These are phyloP conservation scores for Brassica incana DNA, from an alignment of 345 rosid genomes.

Conservation along the genomic window DNA sequence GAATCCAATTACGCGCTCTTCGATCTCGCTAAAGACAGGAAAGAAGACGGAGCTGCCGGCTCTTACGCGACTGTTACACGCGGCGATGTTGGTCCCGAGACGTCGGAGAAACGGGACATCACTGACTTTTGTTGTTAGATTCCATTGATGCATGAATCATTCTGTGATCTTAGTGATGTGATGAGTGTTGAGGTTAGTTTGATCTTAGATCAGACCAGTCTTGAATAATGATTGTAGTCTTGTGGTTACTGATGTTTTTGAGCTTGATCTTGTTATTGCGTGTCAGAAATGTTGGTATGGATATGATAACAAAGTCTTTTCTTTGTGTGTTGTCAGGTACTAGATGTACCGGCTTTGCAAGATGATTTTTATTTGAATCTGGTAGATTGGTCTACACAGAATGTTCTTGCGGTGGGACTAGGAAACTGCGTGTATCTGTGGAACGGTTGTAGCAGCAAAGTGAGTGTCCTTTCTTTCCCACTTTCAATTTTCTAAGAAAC, in stretches of 20 bases:
- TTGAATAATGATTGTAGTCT: not conserved
- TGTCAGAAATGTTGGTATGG: not conserved
- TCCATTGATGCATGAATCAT: too few species aligned
- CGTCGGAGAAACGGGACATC: conserved; percentile 66
- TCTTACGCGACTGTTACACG: conserved; percentile 56
- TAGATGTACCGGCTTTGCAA: conserved; percentile 97
- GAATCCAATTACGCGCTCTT: too few species aligned
- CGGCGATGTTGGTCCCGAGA: conserved; percentile 83
- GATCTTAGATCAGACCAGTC: not conserved
- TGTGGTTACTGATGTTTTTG: too few species aligned
- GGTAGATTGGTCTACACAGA: conserved; percentile 92
- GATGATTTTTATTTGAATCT: conserved; percentile 96
- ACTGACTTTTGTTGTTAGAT: not conserved
- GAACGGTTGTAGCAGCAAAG: conserved; percentile 99
- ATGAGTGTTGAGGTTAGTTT: not conserved
- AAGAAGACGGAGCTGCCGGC: too few species aligned
- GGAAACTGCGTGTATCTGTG: conserved; percentile 92
- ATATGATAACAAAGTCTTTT: conserved; percentile 22
- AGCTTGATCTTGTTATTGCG: not conserved
- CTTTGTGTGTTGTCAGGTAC: conserved; percentile 48
- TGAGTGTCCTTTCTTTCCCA: conserved; percentile 27
- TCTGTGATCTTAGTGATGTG: not conserved
- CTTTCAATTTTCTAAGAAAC: not conserved
- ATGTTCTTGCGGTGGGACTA: conserved; percentile 91
- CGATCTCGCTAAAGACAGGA: too few species aligned